Evolutionary conservation across 1,284 basidiomycete species (phyloP).

Genomic region (Peniophora sp.): DNA sequence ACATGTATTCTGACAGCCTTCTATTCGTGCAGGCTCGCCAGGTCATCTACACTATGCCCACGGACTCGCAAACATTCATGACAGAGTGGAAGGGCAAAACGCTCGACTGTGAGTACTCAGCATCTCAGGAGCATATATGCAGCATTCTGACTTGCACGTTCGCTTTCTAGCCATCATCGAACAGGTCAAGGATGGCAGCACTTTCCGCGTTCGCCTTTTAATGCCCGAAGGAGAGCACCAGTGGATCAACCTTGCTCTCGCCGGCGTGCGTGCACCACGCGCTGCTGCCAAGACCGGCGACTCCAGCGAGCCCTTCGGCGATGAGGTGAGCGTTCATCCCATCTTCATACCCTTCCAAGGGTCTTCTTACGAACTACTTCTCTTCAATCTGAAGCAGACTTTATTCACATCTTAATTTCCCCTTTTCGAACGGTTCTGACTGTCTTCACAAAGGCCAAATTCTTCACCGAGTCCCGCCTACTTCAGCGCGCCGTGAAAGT

Average conservation of each 20-base stretch:
- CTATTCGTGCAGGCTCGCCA: conserved; percentile 46
- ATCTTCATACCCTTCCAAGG: background rate
- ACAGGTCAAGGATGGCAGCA: conserved; percentile 90
- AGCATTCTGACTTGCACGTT: background rate
- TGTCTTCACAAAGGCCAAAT: conserved; percentile 67
- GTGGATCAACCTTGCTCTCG: conserved; percentile 76
- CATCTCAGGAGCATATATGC: background rate
- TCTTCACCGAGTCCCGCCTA: conserved; percentile 89
- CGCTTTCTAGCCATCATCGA: conserved; percentile 76
- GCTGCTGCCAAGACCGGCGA: conserved; percentile 70
- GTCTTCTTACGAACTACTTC: background rate
- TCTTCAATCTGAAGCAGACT: too few relatives aligned
- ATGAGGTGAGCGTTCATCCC: conserved; percentile 52
- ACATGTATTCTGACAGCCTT: background rate
- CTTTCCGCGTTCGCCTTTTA: conserved; percentile 81
- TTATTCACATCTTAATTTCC: conserved; percentile 5
- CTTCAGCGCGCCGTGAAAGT: conserved; percentile 87
- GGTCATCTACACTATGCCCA: conserved; percentile 85
- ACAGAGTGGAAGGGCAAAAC: conserved; percentile 86
- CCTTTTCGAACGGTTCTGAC: conserved; percentile 9
- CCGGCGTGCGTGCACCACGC: conserved; percentile 80
- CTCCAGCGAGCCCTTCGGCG: conserved; percentile 72
- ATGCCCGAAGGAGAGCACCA: conserved; percentile 88
- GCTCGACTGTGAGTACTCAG: conserved; percentile 62
- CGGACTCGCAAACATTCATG: conserved; percentile 84